Percentiles rank a stretch among this genome's conserved stretches.
phyloP scores from a whole-genome alignment of 345 rosid species.

The Reutealis trisperma region DNA sequence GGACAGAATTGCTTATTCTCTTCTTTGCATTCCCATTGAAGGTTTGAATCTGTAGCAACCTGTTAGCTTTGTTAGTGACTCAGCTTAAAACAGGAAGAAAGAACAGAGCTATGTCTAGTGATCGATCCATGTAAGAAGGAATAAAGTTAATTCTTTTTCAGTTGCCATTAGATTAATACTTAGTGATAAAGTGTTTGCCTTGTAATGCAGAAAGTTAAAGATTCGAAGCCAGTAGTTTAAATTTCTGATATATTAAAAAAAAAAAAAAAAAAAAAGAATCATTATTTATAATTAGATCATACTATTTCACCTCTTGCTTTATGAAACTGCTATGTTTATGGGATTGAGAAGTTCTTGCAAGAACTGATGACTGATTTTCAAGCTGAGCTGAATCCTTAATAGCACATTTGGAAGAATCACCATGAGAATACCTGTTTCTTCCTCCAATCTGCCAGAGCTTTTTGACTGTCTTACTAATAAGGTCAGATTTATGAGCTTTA shows the following conservation, averaged over 20 bases:
- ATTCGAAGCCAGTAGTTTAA: too few species aligned
- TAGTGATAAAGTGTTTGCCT: too few species aligned
- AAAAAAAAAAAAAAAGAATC: too few species aligned
- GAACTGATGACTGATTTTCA: background rate
- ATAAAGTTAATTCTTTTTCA: background rate
- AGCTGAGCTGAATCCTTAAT: background rate
- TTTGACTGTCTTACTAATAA: background rate
- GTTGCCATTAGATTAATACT: background rate
- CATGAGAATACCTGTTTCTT: constrained; percentile 18
- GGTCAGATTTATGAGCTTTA: constrained; percentile 21
- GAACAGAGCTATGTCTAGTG: background rate
- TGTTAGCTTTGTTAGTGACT: constrained; percentile 20
- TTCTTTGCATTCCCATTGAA: constrained; percentile 13
- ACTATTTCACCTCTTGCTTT: constrained; percentile 32
- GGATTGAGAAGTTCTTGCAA: constrained; percentile 11
- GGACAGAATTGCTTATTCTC: constrained; percentile 18
- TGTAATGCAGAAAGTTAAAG: too few species aligned
- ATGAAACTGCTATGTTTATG: constrained; percentile 7
- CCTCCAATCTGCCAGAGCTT: constrained; percentile 12
- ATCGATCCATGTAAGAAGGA: background rate
- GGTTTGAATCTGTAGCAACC: constrained; percentile 3
- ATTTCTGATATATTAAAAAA: too few species aligned
- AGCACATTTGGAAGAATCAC: constrained; percentile 2
- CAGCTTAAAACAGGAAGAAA: constrained; percentile 1
- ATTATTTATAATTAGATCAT: background rate